phyloP scores from a whole-genome alignment of 129 eudicot genomes.

The Erigeron canadensis region DNA sequence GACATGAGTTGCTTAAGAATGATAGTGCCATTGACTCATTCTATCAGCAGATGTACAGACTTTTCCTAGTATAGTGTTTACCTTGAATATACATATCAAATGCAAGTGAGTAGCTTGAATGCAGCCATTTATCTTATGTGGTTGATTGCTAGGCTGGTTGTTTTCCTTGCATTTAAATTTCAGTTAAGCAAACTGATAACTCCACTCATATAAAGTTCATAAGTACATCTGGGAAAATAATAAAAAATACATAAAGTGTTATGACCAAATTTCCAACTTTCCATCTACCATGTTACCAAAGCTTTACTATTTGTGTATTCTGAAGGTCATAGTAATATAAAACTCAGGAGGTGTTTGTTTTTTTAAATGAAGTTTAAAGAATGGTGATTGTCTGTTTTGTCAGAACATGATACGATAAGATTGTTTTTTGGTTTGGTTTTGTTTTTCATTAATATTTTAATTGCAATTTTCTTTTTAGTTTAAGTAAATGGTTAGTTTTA shows the following conservation, averaged over 20 bases:
- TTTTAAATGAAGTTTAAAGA: too few relatives aligned
- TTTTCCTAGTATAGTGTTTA: neutral
- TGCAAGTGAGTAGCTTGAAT: conserved; percentile 16
- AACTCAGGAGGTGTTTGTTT: too few relatives aligned
- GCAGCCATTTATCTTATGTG: conserved; percentile 3
- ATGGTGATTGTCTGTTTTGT: too few relatives aligned
- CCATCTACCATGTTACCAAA: too few relatives aligned
- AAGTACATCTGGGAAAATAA: conserved; percentile 12
- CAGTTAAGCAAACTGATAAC: neutral
- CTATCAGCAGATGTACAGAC: neutral
- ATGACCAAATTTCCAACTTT: too few relatives aligned
- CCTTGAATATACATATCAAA: conserved; percentile 7
- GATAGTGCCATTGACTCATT: neutral
- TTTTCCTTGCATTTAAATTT: conserved; percentile 1
- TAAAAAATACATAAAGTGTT: neutral
- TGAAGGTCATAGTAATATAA: too few relatives aligned
- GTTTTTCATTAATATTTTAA: neutral
- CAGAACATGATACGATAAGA: too few relatives aligned
- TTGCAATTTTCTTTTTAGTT: neutral
- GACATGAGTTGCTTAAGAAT: neutral
- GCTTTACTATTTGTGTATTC: too few relatives aligned
- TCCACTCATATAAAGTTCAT: neutral
- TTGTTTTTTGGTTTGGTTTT: too few relatives aligned
- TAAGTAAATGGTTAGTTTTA: neutral
- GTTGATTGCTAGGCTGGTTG: conserved; percentile 14